A percentile compares a stretch with the other conserved stretches of the same genome.
Evolutionary conservation across 306 rosid species (phyloP).

Genomic region (Vigna hirtella): DNA sequence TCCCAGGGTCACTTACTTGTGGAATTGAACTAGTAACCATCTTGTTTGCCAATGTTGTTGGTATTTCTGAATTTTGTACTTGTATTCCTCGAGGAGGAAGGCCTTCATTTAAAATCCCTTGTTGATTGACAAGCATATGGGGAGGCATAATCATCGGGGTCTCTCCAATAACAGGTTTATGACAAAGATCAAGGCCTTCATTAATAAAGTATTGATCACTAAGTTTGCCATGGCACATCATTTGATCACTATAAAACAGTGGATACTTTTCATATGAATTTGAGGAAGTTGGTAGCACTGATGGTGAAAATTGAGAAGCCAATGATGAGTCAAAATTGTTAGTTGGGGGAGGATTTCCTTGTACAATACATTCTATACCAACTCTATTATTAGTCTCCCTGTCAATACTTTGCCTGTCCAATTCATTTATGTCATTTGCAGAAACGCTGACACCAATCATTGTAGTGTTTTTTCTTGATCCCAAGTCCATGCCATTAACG

Average conservation of each 20-base stretch:
- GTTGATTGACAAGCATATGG: constrained; percentile 48
- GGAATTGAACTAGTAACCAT: constrained; percentile 54
- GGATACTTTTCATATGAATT: constrained; percentile 58
- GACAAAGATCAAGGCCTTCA: constrained; percentile 53
- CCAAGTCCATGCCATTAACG: constrained; percentile 76
- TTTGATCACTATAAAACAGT: constrained; percentile 51
- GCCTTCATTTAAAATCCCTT: constrained; percentile 52
- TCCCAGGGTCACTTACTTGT: constrained; percentile 55
- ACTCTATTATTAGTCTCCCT: constrained; percentile 50
- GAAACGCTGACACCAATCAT: constrained; percentile 59
- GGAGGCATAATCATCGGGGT: constrained; percentile 51
- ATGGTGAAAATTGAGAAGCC: constrained; percentile 54
- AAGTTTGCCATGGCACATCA: constrained; percentile 51
- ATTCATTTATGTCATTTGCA: constrained; percentile 65
- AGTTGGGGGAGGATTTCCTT: constrained; percentile 45
- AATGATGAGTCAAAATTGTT: constrained; percentile 54
- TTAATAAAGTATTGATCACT: constrained; percentile 53
- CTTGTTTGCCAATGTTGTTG: constrained; percentile 51
- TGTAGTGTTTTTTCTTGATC: constrained; percentile 65
- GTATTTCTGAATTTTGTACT: constrained; percentile 55
- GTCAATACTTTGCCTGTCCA: constrained; percentile 63
- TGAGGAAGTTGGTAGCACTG: constrained; percentile 55
- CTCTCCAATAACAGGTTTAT: constrained; percentile 44
- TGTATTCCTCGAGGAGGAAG: constrained; percentile 44
- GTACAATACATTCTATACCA: constrained; percentile 51